phyloP scores from a whole-genome alignment of 371 early-diverging fungal genomes.

The Cokeromyces recurvatus region DNA sequence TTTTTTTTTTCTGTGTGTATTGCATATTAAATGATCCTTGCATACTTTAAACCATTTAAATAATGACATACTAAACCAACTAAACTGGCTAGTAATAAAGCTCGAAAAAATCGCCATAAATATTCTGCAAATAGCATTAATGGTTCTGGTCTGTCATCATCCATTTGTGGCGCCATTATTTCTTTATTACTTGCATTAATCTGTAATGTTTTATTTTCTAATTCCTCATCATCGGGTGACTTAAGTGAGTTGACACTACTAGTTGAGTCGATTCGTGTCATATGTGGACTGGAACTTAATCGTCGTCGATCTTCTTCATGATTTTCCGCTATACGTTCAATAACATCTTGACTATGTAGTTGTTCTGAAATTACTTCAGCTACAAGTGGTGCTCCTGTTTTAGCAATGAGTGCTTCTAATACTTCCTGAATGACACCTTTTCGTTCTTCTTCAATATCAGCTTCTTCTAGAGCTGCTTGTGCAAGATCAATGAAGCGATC shows the following conservation, averaged over 20 bases:
- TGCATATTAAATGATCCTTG: too few species aligned
- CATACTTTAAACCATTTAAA: background rate
- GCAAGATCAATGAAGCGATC: slow-evolving; percentile 29
- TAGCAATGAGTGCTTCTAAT: slow-evolving; percentile 21
- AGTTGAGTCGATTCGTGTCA: background rate
- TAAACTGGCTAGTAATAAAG: slow-evolving; percentile 17
- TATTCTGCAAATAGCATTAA: slow-evolving; percentile 14
- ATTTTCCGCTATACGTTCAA: slow-evolving; percentile 23
- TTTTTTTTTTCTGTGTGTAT: too few species aligned
- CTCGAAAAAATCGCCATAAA: slow-evolving; percentile 19
- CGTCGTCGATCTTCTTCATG: slow-evolving; percentile 1
- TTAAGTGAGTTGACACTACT: background rate
- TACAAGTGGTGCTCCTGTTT: slow-evolving; percentile 24
- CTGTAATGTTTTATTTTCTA: slow-evolving; percentile 1
- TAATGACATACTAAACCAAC: slow-evolving; percentile 27
- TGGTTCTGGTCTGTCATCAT: background rate
- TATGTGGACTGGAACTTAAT: background rate
- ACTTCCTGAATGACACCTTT: slow-evolving; percentile 27
- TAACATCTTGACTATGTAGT: slow-evolving; percentile 25
- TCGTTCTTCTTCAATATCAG: slow-evolving; percentile 22
- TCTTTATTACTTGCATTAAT: background rate
- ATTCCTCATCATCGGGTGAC: background rate
- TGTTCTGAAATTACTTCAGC: slow-evolving; percentile 24
- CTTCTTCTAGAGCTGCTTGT: slow-evolving; percentile 31
- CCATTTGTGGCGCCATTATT: too few species aligned